Base-by-base conservation (phyloP, 495 filamentous ascomycete genomes). In the Aspergillus kassunensis region DNA sequence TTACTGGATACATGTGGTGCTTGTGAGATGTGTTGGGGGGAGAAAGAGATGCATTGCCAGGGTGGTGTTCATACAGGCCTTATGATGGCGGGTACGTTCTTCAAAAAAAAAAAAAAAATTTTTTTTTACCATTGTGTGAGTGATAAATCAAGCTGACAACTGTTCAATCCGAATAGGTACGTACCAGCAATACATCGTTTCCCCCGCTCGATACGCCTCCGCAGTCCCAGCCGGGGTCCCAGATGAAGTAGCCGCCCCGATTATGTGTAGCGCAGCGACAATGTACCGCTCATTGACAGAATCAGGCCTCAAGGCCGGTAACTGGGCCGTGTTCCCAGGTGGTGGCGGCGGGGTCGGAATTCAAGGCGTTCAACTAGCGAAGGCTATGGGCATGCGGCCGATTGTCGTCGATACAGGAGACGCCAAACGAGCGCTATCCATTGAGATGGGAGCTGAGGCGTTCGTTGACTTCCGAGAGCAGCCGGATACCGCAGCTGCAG, bases 121-220 rank as follows among this genome's bases (percentile, higher is more conserved):
- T 34, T 34, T n/a, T 3, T n/a, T 34, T 4, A 10, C 15, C 3
- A 34, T 4, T 34, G 15, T 34, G n/a, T n/a, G n/a, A n/a, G n/a
- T n/a, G n/a, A n/a, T n/a, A n/a, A n/a, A n/a, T 4, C 24, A 9
- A 27, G 6, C 7, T 33, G 31, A 15, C 4, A 36, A 40, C 41
- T 31, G 45, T 3, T n/a, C 35, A 63, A 13, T 34, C 29, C 15
- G 10, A 82, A 82, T 1, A 88, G 34, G 34, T 3, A 37, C 82
- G 0, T 88, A 86, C 59, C 82, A 85, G 63, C 80, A 86, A 62
- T 88, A 86, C 50, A 75, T 80, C n/a, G 59, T 84, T 18, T 76
- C 74, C 1, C 78, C 81, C 7, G 80, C 81, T 0, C 77, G 76
- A 44, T 82, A 86, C 55, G 82, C 84, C 2, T 84, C 83, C 1